Base-by-base conservation (phyloP, 164 flowering plant species). In the Macadamia integrifolia region DNA sequence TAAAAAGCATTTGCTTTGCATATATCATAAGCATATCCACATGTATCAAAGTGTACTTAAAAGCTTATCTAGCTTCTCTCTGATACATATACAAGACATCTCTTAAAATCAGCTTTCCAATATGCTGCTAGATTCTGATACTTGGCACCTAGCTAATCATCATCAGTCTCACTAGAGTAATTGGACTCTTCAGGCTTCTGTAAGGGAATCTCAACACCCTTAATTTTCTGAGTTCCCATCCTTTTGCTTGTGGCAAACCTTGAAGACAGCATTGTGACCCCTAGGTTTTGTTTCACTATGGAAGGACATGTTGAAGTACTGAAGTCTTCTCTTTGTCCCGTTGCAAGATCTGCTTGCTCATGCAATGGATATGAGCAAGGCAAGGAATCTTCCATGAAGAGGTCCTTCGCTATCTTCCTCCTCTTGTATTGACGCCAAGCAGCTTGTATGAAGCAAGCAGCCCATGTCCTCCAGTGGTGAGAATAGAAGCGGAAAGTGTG, bases 391-490 rank as follows among this genome's bases (percentile, higher is more conserved):
- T 67, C 72, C 66, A 75, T 48, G 4, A 66, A 69, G 60, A 88
- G 85, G 43, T 74, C 76, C 65, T 70, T 80, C 3, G 84, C 87
- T 80, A 81, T 61, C 79, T 52, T 83, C 63, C 90, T 78, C 76
- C 81, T 85, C 82, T 83, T 85, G 70, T 75, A 68, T 43, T 90
- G 79, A 3, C 83, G 81, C 98, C 97, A 94, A 53, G 97, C 98
- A 30, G 89, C 98, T 73, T 92, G 98, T 62, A 94, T 84, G 75
- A 88, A 94, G 77, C 97, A 90, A 29, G 97, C 95, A 14, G 97
- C 95, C 98, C 98, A 94, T n/a, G 95, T 88, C 64, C 98, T 82
- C 98, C 98, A 92, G 59, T 94, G 98, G 74, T 88, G 89, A 15
- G 98, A 92, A 62, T 94, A 88, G 67, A 82, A 90, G 1, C 97